Evolutionary conservation across 768 basidiomycete species (phyloP), one percentile per base, ranked within the genome.

Genomic region (Pleurotus pulmonarius): DNA sequence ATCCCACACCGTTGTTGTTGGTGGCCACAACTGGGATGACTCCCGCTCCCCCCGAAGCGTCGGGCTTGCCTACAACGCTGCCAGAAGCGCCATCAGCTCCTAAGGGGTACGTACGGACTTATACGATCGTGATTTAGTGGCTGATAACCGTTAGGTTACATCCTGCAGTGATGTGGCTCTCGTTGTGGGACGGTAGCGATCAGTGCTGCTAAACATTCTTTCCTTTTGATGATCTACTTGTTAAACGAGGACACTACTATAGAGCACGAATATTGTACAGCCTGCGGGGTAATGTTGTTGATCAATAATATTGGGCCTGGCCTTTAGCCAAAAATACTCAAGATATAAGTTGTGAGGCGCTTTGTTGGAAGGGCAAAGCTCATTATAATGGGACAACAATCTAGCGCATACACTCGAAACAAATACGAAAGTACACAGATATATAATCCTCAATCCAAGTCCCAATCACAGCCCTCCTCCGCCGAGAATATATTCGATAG

Each of bases 401-500:
- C n/a, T 22, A 16, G 9, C 20, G 41, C 20, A 44, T 44, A 22
- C 41, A 44, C 20, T 44, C 41, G 20, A 11, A 44, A 15, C 20
- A 44, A 43, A 22, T 44, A 44, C 0, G n/a, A 44, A 44, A 15
- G 41, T 44, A 16, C 20, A 44, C 41, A 44, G 41, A 44, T 44
- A 44, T 22, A 44, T 16, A 44, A 44, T 44, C 20, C 41, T n/a
- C 12, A 9, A 13, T 22, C n/a, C 4, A 44, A 44, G n/a, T 22
- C n/a, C 41, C 9, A 7, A 26, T 37, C 66, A 88, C 64, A 90
- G 41, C 37, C 91, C 92, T 5, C 91, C 89, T 0, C 92, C 93
- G 41, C 77, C 70, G 56, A 98, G 78, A 61, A 98, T 94, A 66
- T 96, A 93, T 71, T 97, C 94, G 63, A 98, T 90, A 46, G 94